Evolutionary conservation across 176 grass and related monocot genomes (phyloP).

Genomic region (Triticum timopheevii): DNA sequence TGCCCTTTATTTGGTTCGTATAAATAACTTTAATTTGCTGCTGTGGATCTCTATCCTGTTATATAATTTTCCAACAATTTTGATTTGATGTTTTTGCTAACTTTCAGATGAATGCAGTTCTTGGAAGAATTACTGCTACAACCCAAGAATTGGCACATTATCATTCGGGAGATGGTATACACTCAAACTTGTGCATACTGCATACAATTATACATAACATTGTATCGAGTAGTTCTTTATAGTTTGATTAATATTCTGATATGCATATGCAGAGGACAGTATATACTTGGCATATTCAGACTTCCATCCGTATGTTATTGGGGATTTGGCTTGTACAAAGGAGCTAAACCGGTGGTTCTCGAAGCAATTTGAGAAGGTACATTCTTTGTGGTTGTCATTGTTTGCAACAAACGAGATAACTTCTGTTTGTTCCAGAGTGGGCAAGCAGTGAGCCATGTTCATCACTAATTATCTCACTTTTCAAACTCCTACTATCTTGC

Average conservation of each 20-base stretch:
- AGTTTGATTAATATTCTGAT: slow-evolving; percentile 34
- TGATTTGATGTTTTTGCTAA: slow-evolving; percentile 46
- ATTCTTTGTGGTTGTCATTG: background rate
- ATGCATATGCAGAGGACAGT: slow-evolving; percentile 76
- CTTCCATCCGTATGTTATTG: slow-evolving; percentile 80
- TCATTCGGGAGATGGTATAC: slow-evolving; percentile 90
- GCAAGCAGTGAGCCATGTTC: background rate
- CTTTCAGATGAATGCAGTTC: slow-evolving; percentile 95
- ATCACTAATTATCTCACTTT: background rate
- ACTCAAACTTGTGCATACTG: slow-evolving; percentile 5
- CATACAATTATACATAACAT: slow-evolving; percentile 2
- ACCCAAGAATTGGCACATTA: slow-evolving; percentile 92
- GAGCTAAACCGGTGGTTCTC: slow-evolving; percentile 91
- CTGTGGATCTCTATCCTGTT: background rate
- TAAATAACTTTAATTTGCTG: slow-evolving; percentile 6
- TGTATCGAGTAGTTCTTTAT: background rate
- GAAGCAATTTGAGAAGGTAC: slow-evolving; percentile 98
- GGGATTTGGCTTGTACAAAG: slow-evolving; percentile 81
- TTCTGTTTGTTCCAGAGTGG: background rate
- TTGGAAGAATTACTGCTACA: slow-evolving; percentile 87
- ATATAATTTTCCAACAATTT: slow-evolving; percentile 3
- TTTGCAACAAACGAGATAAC: slow-evolving; percentile 19
- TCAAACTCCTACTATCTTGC: background rate
- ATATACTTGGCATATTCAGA: slow-evolving; percentile 93
- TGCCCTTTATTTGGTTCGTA: slow-evolving; percentile 17